A percentile compares a stretch with the other conserved stretches of the same genome.
These are phyloP conservation scores for Taphrina flavorubra DNA, from an alignment of 1,139 yeast species.

Conservation along the genomic window DNA sequence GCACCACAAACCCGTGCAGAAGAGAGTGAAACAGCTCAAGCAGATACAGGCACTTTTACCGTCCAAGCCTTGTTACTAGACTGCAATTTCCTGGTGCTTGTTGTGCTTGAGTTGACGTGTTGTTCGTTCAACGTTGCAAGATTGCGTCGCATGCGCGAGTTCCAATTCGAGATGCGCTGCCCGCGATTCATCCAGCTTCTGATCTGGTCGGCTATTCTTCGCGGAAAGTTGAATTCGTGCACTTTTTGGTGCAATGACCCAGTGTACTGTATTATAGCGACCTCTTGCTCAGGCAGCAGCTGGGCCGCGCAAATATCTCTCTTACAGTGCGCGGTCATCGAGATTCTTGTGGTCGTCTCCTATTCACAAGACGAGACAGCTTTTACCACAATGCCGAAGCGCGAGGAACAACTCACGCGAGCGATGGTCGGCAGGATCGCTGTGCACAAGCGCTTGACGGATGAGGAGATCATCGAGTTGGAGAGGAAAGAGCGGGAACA, in stretches of 20 bases:
- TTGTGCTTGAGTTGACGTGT: not conserved
- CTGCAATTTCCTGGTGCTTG: not conserved
- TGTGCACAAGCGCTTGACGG: conserved; percentile 28
- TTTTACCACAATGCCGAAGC: conserved; percentile 31
- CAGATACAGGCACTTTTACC: not conserved
- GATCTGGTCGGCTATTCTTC: conserved; percentile 3
- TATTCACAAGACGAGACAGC: not conserved
- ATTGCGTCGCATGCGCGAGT: conserved; percentile 1
- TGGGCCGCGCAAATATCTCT: no score
- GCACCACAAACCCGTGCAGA: no score
- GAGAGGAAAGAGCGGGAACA: conserved; percentile 36
- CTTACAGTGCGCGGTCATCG: no score
- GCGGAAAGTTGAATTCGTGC: not conserved
- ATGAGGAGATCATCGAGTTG: conserved; percentile 34
- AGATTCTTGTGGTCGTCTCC: no score
- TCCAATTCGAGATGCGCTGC: not conserved
- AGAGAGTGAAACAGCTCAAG: not conserved
- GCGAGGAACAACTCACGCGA: conserved; percentile 37
- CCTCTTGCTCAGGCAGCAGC: no score
- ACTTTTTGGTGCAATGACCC: no score
- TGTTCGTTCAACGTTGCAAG: not conserved
- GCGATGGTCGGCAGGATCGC: conserved; percentile 38
- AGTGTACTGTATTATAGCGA: no score
- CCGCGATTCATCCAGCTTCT: not conserved
- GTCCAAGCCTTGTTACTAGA: no score